phyloP scores from a whole-genome alignment of 306 rosid species.

The Rosa lucieae region DNA sequence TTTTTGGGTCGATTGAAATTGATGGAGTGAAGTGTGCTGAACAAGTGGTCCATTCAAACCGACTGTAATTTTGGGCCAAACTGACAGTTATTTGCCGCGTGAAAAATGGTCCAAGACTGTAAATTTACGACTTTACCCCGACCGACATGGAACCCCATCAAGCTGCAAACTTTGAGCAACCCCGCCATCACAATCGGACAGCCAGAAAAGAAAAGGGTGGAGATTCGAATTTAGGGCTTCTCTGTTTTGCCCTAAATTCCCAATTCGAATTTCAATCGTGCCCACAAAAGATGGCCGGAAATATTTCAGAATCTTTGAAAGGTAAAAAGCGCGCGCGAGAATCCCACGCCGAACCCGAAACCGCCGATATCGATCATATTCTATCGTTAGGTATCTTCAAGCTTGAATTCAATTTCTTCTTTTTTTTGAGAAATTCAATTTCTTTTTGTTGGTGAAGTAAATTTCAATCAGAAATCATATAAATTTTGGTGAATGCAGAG shows the following conservation, averaged over 20 bases:
- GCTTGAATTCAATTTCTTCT: neutral
- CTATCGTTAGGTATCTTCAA: conserved; percentile 25
- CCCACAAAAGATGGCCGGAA: conserved; percentile 13
- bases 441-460: neutral
- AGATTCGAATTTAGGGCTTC: conserved; percentile 4
- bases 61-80: neutral
- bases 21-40: too few species aligned
- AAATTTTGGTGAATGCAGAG: conserved; percentile 45
- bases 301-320: conserved; percentile 29
- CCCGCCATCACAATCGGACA: conserved; percentile 5
- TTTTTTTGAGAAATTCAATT: neutral
- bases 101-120: neutral
- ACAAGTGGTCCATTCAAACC: neutral
- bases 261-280: conserved; percentile 7
- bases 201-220: neutral
- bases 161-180: conserved; percentile 1
- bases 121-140: neutral
- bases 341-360: neutral
- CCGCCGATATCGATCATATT: conserved; percentile 30
- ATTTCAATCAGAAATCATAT: neutral
- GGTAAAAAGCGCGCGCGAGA: conserved; percentile 43
- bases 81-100: neutral
- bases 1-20: too few species aligned
- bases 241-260: neutral
- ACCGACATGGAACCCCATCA: neutral